phyloP scores from a whole-genome alignment of 140 eudicot species.

The Cichorium intybus region DNA sequence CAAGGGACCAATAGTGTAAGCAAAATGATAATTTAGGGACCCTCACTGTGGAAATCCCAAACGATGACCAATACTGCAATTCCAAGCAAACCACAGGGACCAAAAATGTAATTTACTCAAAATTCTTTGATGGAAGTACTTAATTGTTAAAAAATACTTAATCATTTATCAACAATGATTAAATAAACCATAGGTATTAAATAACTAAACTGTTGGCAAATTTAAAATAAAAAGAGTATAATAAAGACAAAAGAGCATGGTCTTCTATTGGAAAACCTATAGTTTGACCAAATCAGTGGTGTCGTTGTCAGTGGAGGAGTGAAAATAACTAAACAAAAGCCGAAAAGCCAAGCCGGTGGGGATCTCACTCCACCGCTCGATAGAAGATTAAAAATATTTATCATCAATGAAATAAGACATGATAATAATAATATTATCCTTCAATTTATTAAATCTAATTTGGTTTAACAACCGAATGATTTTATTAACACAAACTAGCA shows the following conservation, averaged over 20 bases:
- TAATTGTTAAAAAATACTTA: background rate
- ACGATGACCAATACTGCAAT: too few relatives aligned
- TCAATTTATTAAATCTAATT: too few relatives aligned
- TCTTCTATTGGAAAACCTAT: slow-evolving; percentile 14
- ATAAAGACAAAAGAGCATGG: slow-evolving; percentile 20
- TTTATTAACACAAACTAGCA: too few relatives aligned
- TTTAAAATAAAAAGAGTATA: background rate
- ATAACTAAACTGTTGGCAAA: background rate
- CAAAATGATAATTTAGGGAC: too few relatives aligned
- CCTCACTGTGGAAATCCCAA: too few relatives aligned
- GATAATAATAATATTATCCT: background rate
- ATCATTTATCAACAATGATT: background rate
- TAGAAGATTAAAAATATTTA: background rate
- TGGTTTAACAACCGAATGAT: too few relatives aligned
- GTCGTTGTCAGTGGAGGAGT: slow-evolving; percentile 17
- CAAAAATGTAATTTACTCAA: too few relatives aligned
- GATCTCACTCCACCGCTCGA: slow-evolving; percentile 1
- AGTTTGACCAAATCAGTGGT: slow-evolving; percentile 29
- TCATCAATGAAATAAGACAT: background rate
- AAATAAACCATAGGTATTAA: background rate
- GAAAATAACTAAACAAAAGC: background rate
- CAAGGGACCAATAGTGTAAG: too few relatives aligned
- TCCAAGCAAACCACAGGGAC: too few relatives aligned
- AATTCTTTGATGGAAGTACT: background rate
- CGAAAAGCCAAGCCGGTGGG: background rate